These are phyloP conservation scores for Aspergillus ellipticus DNA, from an alignment of 495 filamentous ascomycete genomes.

Conservation along the genomic window DNA sequence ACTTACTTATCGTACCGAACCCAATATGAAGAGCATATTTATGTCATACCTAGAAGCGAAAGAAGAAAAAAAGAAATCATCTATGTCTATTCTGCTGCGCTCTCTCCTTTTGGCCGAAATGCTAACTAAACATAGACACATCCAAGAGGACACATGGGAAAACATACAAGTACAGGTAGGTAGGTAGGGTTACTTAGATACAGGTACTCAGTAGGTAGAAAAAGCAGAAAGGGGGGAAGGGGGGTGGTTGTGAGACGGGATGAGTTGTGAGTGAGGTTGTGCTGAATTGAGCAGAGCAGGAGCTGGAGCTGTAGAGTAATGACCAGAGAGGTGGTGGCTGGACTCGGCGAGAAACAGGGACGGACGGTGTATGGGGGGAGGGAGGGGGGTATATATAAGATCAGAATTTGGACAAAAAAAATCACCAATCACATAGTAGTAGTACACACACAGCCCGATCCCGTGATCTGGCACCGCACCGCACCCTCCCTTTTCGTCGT, in stretches of 20 bases:
- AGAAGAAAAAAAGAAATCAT: background rate
- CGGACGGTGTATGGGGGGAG: constrained; percentile 10
- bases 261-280: constrained; percentile 31
- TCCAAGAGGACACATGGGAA: background rate
- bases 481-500: background rate
- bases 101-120: background rate
- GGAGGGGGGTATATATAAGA: no score
- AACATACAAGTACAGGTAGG: constrained; percentile 36
- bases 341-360: no score
- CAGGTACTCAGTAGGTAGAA: background rate
- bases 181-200: constrained; percentile 15
- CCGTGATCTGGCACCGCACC: background rate
- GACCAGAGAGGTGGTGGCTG: no score
- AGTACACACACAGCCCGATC: constrained; percentile 17
- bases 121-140: background rate
- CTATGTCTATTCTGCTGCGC: background rate
- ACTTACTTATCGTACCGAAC: no score
- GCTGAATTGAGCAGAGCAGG: no score
- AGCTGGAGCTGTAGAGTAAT: no score
- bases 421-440: constrained; percentile 13
- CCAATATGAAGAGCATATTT: no score
- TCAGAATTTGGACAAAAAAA: background rate
- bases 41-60: no score
- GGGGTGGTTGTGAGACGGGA: constrained; percentile 15
- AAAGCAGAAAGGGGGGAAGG: background rate